These are phyloP conservation scores for Beauveria varroae DNA, from an alignment of 2,329 filamentous ascomycete species.

Conservation along the genomic window DNA sequence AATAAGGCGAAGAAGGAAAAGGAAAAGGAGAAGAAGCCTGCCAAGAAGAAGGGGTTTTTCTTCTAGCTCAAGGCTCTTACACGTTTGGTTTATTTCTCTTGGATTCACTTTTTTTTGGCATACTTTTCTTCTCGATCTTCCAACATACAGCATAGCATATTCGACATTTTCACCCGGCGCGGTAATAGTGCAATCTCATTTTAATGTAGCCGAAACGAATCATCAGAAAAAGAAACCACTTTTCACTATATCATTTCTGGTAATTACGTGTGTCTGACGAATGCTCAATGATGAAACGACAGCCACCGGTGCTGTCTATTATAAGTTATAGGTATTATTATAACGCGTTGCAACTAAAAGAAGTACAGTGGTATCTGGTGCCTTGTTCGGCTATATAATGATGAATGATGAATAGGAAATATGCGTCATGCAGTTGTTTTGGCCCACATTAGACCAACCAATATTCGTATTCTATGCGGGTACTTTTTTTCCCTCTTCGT, in stretches of 20 bases:
- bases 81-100: neutral
- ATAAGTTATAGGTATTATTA: neutral
- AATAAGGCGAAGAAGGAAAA: conserved; percentile 26
- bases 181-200: neutral
- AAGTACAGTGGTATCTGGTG: neutral
- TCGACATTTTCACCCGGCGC: neutral
- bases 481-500: neutral
- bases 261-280: neutral
- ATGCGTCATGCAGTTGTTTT: conserved; percentile 1
- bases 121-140: neutral
- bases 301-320: neutral
- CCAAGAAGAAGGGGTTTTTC: conserved; percentile 18
- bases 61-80: neutral
- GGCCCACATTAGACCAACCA: neutral
- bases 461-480: neutral
- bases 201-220: neutral
- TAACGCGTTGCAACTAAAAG: neutral
- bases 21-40: conserved; percentile 34
- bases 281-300: neutral
- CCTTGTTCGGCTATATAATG: neutral
- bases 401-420: neutral
- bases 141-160: neutral
- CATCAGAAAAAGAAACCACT: neutral
- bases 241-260: neutral
- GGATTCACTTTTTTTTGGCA: neutral